phyloP scores from a whole-genome alignment of 352 stramenopile species.

The Phytopythium cucurbitacearum region DNA sequence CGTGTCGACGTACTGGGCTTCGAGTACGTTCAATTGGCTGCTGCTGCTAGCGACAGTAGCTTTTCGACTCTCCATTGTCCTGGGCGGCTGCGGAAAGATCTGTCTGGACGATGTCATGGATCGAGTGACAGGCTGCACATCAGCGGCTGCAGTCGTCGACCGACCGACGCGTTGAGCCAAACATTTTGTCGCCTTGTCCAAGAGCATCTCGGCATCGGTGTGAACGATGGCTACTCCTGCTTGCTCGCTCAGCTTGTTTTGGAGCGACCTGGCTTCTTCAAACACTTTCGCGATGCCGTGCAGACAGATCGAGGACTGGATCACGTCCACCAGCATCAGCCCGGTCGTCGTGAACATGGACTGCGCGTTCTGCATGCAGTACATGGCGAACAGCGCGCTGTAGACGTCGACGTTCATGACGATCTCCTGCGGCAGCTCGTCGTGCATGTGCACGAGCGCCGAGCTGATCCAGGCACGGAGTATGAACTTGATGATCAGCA shows the following conservation, averaged over 20 bases:
- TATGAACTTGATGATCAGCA: slow-evolving; percentile 13
- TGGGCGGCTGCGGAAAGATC: no score
- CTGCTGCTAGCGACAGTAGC: neutral
- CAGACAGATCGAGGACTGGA: slow-evolving; percentile 7
- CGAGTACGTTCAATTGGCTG: neutral
- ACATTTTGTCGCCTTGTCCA: no score
- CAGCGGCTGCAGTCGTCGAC: no score
- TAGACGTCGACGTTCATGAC: slow-evolving; percentile 20
- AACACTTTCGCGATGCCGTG: slow-evolving; percentile 5
- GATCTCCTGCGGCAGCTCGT: slow-evolving; percentile 15
- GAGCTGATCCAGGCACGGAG: slow-evolving; percentile 11
- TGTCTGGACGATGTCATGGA: no score
- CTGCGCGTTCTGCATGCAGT: slow-evolving; percentile 6
- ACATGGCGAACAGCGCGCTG: slow-evolving; percentile 7
- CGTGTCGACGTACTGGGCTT: slow-evolving; percentile 5
- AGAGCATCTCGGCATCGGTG: neutral
- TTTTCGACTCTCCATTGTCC: no score
- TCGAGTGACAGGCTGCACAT: no score
- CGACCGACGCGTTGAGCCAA: no score
- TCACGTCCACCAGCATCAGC: slow-evolving; percentile 12
- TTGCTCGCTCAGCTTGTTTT: neutral
- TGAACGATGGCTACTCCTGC: neutral
- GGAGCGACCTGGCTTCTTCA: neutral
- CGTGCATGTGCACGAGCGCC: slow-evolving; percentile 13
- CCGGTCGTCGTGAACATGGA: slow-evolving; percentile 7